Evolutionary conservation across 2,329 filamentous ascomycete species (phyloP), one percentile per base, ranked within the genome.

Genomic region (Alternaria gansuensis): DNA sequence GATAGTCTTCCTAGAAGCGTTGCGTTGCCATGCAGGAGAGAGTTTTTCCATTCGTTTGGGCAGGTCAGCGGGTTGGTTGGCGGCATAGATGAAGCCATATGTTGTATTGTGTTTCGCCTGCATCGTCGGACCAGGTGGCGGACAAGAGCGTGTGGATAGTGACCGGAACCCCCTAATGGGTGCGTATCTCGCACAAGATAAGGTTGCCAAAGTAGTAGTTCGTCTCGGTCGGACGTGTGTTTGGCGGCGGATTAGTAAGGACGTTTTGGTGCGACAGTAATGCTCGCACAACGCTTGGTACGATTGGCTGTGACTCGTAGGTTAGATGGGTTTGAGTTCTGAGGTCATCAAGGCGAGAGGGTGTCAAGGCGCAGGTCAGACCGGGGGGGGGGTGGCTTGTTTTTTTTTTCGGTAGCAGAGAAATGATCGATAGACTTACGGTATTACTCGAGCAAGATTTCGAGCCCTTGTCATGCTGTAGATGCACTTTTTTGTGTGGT

Each of bases 1-100:
- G 17, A 77, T 62, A 9, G 68, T 71, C 51, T 71, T 73, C 4
- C 41, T 61, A 0, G 71, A 69, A 2, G 65, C 43, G 13, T 63
- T 63, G 45, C 75, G 33, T 4, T 63, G 59, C 75, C 75, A 77
- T 26, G 61, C 58, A 7, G 63, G 51, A 34, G 68, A 36, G 23
- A 76, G 69, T 8, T 57, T 59, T 1, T 63, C 51, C 4, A 68
- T 54, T n/a, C 75, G 74, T 17, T 56, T 36, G 24, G 69, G 64
- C 31, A 77, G 56, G 21, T 75, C 67, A 13, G 62, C 23, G 8
- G 75, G 71, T 49, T 74, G 72, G 57, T 66, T 57, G 51, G 58
- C 62, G 31, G 73, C 68, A 61, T 73, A 75, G 64, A 67, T 66
- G 51, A 72, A 67, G 39, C 63, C 54, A 48, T 55, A 14, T 50